Evolutionary conservation across 805 yeast genomes (phyloP).

Genomic region (Torulaspora franciscae): DNA sequence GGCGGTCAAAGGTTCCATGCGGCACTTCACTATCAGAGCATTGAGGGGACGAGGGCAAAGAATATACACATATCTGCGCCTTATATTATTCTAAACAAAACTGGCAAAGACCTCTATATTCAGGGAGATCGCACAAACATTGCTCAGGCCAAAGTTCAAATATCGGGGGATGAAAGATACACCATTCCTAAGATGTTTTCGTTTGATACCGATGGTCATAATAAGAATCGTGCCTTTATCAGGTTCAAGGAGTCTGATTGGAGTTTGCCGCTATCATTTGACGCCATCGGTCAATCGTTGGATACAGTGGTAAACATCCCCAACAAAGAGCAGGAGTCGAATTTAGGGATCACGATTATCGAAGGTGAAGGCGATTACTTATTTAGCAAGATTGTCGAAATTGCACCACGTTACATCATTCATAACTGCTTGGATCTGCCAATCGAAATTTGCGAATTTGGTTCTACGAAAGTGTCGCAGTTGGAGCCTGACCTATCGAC

Average conservation of each 20-base stretch:
- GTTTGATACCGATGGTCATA: constrained; percentile 54
- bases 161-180: constrained; percentile 29
- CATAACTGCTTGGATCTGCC: constrained; percentile 55
- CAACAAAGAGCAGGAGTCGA: constrained; percentile 55
- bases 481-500: constrained; percentile 44
- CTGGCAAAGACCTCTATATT: constrained; percentile 60
- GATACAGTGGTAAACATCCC: constrained; percentile 50
- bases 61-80: constrained; percentile 75
- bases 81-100: constrained; percentile 74
- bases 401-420: constrained; percentile 79
- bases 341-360: constrained; percentile 65
- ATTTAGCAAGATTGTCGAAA: constrained; percentile 67
- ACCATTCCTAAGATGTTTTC: constrained; percentile 78
- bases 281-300: constrained; percentile 79
- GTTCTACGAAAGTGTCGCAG: constrained; percentile 49
- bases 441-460: constrained; percentile 61
- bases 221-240: constrained; percentile 61
- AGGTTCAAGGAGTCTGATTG: constrained; percentile 64
- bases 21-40: constrained; percentile 55
- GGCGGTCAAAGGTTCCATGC: constrained; percentile 67
- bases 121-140: constrained; percentile 53
- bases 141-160: constrained; percentile 42
- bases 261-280: constrained; percentile 75
- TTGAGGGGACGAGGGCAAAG: constrained; percentile 48
- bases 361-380: constrained; percentile 87